Base-by-base conservation (phyloP, 306 rosid species). In the Dicorynia guianensis region DNA sequence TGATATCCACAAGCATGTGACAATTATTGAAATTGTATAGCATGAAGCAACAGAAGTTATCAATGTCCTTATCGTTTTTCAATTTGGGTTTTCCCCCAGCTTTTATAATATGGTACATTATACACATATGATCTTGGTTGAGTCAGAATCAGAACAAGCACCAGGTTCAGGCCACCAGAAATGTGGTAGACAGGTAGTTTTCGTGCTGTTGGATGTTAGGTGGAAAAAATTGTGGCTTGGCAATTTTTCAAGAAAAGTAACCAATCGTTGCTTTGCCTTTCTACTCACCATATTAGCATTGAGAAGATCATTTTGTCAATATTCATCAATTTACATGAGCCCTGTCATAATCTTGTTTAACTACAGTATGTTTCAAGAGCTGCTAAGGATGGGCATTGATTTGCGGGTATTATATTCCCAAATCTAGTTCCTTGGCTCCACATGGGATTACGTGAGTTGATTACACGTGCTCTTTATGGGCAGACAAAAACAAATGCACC, bases 271-370 rank as follows among this genome's bases (percentile, higher is more conserved):
- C 4, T 52, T 7, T n/a, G 25, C 57, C 57, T 15, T 17, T n/a
- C 25, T 11, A 15, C 11, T 15, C 35, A 9, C 18, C 18, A 13
- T 59, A 7, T 6, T 44, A 43, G 49, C 62, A 8, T 42, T 35
- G 63, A 11, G 80, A 65, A 15, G 30, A 49, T 66, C 74, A 56
- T 44, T 56, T 18, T 42, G 59, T 64, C 49, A 8, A 11, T 19
- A 15, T 39, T 34, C 9, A 36, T 40, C 25, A 7, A 15, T 11
- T 11, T 0, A 39, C 42, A 56, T 17, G 4, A 34, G 2, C 30
- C 30, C 7, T 65, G 14, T 15, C 59, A 14, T 52, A 10, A n/a
- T 7, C 6, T 50, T 36, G 61, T 52, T 54, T 52, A 1, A 13
- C 49, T 34, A 20, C 30, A 42, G 14, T 18, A 52, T 19, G 13